These are phyloP conservation scores for Aureobasidium subglaciale DNA, from an alignment of 2,329 filamentous ascomycete genomes.

Conservation along the genomic window DNA sequence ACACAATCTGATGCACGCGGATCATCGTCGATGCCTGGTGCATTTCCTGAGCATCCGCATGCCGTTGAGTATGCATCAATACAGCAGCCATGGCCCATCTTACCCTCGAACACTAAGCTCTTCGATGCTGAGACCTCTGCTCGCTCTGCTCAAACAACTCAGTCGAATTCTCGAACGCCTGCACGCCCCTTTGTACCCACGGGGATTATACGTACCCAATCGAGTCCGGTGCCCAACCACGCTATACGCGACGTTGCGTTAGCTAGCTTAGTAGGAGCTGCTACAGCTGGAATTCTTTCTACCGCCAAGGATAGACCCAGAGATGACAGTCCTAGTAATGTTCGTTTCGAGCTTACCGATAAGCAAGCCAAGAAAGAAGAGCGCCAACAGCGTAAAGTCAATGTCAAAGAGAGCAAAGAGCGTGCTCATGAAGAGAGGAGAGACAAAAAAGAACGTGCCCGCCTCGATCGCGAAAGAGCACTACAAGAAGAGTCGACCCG, in stretches of 20 bases:
- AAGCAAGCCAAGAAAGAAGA: slow-evolving; percentile 47
- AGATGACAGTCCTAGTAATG: slow-evolving; percentile 35
- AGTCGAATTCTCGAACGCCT: slow-evolving; percentile 36
- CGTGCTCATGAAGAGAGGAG: slow-evolving; percentile 28
- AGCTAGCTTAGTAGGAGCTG: slow-evolving; percentile 35
- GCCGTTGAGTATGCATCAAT: slow-evolving; percentile 57
- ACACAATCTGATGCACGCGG: slow-evolving; percentile 50
- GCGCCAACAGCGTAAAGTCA: slow-evolving; percentile 30
- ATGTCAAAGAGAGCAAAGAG: slow-evolving; percentile 24
- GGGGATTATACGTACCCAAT: slow-evolving; percentile 24
- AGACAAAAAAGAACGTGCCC: slow-evolving; percentile 22
- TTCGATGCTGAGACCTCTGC: slow-evolving; percentile 45
- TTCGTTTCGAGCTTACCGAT: slow-evolving; percentile 52
- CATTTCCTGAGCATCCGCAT: slow-evolving; percentile 28
- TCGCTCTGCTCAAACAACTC: slow-evolving; percentile 35
- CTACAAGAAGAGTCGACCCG: slow-evolving; percentile 30
- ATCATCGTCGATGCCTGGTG: slow-evolving; percentile 25
- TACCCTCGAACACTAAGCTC: slow-evolving; percentile 54
- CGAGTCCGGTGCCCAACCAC: slow-evolving; percentile 22
- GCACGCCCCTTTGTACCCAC: slow-evolving; percentile 18
- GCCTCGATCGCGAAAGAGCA: slow-evolving; percentile 26
- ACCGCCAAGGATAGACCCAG: slow-evolving; percentile 23
- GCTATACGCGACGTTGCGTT: slow-evolving; percentile 34
- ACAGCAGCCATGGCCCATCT: slow-evolving; percentile 77
- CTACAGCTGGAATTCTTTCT: slow-evolving; percentile 29